These are phyloP conservation scores for Brassica juncea DNA, from an alignment of 345 rosid genomes.

Conservation along the genomic window DNA sequence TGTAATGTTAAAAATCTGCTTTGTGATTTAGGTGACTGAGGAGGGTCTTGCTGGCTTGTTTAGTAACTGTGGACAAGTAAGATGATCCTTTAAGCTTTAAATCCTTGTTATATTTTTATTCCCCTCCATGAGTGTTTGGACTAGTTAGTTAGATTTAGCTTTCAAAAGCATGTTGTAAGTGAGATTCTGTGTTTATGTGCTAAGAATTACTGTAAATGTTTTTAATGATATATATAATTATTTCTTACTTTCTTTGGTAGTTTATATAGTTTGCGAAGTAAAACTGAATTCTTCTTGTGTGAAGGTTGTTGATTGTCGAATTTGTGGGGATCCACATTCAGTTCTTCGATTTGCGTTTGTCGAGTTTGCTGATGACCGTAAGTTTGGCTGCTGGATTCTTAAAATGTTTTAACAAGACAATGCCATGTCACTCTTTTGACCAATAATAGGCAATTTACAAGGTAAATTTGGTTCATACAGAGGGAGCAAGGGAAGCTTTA, in stretches of 20 bases:
- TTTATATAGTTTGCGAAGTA: constrained; percentile 1
- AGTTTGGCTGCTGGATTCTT: constrained; percentile 36
- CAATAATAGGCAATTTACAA: background rate
- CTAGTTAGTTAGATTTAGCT: constrained; percentile 6
- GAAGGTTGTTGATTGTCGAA: constrained; percentile 95
- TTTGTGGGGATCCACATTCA: constrained; percentile 94
- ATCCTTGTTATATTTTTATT: background rate
- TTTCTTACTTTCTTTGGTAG: background rate
- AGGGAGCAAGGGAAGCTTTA: constrained; percentile 75
- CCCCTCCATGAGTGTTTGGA: background rate
- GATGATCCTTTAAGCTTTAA: constrained; percentile 44
- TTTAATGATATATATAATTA: background rate
- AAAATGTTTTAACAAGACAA: background rate
- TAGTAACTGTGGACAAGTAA: constrained; percentile 78
- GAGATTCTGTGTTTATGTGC: background rate
- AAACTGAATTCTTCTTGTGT: constrained; percentile 28
- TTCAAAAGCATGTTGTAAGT: background rate
- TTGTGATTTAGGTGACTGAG: constrained; percentile 68
- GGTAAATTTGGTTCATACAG: constrained; percentile 45
- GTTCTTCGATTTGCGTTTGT: constrained; percentile 95
- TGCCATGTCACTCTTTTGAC: constrained; percentile 8
- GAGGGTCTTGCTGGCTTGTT: constrained; percentile 84
- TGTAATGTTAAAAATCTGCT: constrained; percentile 5
- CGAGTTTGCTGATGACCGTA: constrained; percentile 88
- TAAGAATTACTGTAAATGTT: background rate